phyloP scores from a whole-genome alignment of 2,329 filamentous ascomycete species.

The Fusarium sp. region DNA sequence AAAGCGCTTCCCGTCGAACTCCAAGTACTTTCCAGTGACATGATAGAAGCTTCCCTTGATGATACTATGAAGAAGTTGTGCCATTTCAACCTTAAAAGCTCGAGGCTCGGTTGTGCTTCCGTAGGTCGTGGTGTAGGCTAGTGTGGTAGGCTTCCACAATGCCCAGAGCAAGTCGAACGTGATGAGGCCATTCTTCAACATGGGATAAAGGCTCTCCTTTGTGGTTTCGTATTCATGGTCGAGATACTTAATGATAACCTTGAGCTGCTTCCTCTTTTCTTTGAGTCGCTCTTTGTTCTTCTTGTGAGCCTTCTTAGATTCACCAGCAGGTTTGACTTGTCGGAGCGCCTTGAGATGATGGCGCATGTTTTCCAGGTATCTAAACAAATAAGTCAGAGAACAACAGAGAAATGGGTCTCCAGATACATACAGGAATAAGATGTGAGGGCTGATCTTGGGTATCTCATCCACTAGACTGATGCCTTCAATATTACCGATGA shows the following conservation, averaged over 20 bases:
- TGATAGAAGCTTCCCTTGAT: constrained; percentile 82
- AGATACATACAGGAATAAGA: constrained; percentile 73
- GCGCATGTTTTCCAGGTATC: constrained; percentile 85
- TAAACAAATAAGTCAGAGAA: constrained; percentile 49
- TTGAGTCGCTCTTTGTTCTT: constrained; percentile 72
- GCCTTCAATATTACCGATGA: constrained; percentile 60
- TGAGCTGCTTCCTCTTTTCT: constrained; percentile 75
- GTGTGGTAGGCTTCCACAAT: constrained; percentile 87
- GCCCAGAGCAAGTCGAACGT: constrained; percentile 93
- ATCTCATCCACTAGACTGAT: constrained; percentile 86
- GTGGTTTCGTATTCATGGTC: constrained; percentile 84
- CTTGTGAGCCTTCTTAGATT: constrained; percentile 70
- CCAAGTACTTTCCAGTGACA: constrained; percentile 84
- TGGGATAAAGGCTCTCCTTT: constrained; percentile 83
- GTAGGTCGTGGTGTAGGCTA: constrained; percentile 84
- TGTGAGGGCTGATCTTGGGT: constrained; percentile 79
- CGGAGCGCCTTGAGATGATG: constrained; percentile 75
- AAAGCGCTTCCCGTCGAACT: constrained; percentile 90
- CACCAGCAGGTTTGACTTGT: constrained; percentile 64
- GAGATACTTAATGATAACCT: constrained; percentile 82
- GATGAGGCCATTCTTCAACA: constrained; percentile 86
- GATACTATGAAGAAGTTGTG: constrained; percentile 78
- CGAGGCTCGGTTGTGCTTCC: constrained; percentile 82
- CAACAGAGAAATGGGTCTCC: not conserved
- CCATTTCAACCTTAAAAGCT: constrained; percentile 85